A percentile compares a stretch with the other conserved stretches of the same genome.
Conservation (phyloP, 371 early-diverging fungal species). For the Dinochytrium kinnereticum region DNA sequence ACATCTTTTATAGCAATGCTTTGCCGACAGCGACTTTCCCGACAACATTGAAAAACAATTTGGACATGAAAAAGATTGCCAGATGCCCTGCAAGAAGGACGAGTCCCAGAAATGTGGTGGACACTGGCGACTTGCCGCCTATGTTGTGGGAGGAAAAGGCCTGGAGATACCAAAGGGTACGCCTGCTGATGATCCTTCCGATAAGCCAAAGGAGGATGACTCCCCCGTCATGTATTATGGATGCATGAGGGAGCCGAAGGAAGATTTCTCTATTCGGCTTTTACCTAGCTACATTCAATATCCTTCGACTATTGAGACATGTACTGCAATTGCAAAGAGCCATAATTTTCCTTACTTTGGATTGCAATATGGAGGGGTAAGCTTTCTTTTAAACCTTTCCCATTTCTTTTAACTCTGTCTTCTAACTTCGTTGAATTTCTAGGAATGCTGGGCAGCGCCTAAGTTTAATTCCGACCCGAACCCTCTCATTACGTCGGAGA, state of each 20-base stretch:
- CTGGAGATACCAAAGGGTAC: neutral
- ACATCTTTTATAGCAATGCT: neutral
- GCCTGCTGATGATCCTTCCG: neutral
- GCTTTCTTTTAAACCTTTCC: no score
- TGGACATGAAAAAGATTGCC: neutral
- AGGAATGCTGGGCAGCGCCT: neutral
- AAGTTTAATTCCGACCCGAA: neutral
- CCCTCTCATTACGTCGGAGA: neutral
- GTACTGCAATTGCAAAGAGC: neutral
- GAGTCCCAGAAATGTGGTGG: neutral
- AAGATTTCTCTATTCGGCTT: neutral
- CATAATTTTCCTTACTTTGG: neutral
- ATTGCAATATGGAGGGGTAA: neutral
- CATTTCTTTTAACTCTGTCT: no score
- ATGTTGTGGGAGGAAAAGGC: neutral
- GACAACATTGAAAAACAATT: neutral
- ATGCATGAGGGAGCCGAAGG: neutral
- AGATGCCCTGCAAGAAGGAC: neutral
- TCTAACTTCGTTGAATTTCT: no score
- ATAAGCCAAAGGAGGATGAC: neutral
- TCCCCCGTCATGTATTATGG: neutral
- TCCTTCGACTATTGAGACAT: neutral
- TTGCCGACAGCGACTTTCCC: neutral
- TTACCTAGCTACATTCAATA: neutral
- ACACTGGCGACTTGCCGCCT: neutral